phyloP scores from a whole-genome alignment of 2,329 filamentous ascomycete species.

The Ceratocystis lukuohia region DNA sequence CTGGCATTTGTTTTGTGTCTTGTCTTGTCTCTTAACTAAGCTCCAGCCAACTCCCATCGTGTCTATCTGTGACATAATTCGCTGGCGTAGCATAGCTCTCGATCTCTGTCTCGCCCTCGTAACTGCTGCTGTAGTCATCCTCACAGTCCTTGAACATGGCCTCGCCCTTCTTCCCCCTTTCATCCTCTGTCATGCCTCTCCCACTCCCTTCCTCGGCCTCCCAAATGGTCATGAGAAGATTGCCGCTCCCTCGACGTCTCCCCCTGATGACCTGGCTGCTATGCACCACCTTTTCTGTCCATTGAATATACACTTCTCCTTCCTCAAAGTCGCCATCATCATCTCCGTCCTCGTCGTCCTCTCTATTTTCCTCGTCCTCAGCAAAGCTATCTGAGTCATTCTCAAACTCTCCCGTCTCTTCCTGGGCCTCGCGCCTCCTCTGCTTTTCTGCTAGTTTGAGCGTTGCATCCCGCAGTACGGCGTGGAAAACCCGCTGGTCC shows the following conservation, averaged over 20 bases:
- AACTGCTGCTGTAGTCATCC: not conserved
- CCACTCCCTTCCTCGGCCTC: not conserved
- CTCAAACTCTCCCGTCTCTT: not conserved
- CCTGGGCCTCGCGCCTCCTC: not conserved
- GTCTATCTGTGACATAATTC: not conserved
- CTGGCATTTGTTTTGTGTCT: not conserved
- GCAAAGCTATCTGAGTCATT: not conserved
- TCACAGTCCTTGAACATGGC: not conserved
- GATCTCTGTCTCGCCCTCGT: not conserved
- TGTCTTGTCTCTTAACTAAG: not conserved
- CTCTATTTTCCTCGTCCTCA: not conserved
- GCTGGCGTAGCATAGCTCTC: not conserved
- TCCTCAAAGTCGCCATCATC: not conserved
- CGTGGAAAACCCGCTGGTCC: not conserved
- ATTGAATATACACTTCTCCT: not conserved
- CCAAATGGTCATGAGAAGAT: conserved; percentile 2
- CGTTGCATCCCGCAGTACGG: not conserved
- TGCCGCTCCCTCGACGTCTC: not conserved
- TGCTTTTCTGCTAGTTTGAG: not conserved
- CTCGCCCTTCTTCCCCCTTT: not conserved
- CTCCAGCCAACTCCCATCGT: not conserved
- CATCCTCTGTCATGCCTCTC: not conserved
- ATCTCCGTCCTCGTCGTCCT: not conserved
- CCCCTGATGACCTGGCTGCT: not conserved
- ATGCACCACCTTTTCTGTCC: not conserved